Conservation (phyloP, 495 filamentous ascomycete species). For the Aspergillus panamensis region DNA sequence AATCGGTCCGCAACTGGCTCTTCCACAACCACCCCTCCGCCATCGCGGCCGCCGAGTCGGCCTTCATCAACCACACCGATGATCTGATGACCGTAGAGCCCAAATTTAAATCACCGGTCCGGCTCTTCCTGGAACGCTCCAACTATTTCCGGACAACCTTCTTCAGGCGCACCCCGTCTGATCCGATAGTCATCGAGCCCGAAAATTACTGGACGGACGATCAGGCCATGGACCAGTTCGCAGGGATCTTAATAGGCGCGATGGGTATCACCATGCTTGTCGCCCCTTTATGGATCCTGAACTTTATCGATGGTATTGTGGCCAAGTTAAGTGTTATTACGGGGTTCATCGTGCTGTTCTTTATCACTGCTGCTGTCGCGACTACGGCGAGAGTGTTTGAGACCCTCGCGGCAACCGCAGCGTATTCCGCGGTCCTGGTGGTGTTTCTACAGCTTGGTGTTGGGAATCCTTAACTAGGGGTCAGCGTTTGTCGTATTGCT, state of each 20-base stretch:
- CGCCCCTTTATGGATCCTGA: background rate
- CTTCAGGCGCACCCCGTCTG: background rate
- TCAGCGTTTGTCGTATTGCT: too few relatives aligned
- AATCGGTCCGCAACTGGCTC: background rate
- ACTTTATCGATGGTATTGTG: background rate
- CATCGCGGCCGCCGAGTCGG: background rate
- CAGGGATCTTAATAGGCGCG: background rate
- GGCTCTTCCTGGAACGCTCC: background rate
- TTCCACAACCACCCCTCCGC: background rate
- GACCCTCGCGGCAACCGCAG: background rate
- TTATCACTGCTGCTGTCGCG: background rate
- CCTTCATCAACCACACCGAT: background rate
- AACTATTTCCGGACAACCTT: background rate
- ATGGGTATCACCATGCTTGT: background rate
- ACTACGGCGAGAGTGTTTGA: background rate
- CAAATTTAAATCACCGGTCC: background rate
- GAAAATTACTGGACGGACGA: background rate
- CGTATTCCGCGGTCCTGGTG: conserved; percentile 3
- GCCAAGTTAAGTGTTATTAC: background rate
- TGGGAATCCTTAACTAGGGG: too few relatives aligned
- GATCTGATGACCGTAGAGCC: background rate
- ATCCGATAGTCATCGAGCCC: background rate
- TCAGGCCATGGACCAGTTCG: background rate
- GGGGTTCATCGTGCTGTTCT: background rate
- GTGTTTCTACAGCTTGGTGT: background rate